Conservation (phyloP, 768 basidiomycete genomes). For the Hygrophorus russula region DNA sequence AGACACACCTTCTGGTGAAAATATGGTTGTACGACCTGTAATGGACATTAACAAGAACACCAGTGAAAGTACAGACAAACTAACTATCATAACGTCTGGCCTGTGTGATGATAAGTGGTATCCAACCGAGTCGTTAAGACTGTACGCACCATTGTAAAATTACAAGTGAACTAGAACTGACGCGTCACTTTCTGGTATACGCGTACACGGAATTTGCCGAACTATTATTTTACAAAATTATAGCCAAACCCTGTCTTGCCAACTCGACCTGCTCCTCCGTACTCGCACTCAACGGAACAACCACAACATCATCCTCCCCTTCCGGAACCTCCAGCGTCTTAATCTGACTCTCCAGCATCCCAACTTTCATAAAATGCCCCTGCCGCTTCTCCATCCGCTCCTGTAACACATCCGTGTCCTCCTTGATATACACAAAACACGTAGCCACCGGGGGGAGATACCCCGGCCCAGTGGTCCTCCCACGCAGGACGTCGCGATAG, state of each 20-base stretch:
- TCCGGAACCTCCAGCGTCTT: constrained; percentile 57
- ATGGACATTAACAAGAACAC: constrained; percentile 15
- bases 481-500: constrained; percentile 79
- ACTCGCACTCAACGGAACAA: constrained; percentile 39
- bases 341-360: constrained; percentile 76
- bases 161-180: constrained; percentile 17
- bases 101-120: constrained; percentile 24
- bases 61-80: constrained; percentile 19
- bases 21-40: constrained; percentile 90
- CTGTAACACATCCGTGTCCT: constrained; percentile 39
- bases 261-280: constrained; percentile 40
- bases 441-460: constrained; percentile 31
- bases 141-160: constrained; percentile 36
- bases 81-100: constrained; percentile 93
- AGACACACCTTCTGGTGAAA: constrained; percentile 87
- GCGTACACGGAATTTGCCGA: not conserved
- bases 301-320: constrained; percentile 57
- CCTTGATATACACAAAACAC: constrained; percentile 74
- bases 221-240: not conserved
- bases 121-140: not conserved
- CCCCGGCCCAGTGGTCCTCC: constrained; percentile 17
- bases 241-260: constrained; percentile 2
- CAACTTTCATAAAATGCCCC: constrained; percentile 78
- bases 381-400: constrained; percentile 53
- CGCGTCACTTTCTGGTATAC: constrained; percentile 23